A percentile compares a stretch with the other conserved stretches of the same genome.
phyloP scores from a whole-genome alignment of 345 rosid genomes.

The Syzygium aqueum region DNA sequence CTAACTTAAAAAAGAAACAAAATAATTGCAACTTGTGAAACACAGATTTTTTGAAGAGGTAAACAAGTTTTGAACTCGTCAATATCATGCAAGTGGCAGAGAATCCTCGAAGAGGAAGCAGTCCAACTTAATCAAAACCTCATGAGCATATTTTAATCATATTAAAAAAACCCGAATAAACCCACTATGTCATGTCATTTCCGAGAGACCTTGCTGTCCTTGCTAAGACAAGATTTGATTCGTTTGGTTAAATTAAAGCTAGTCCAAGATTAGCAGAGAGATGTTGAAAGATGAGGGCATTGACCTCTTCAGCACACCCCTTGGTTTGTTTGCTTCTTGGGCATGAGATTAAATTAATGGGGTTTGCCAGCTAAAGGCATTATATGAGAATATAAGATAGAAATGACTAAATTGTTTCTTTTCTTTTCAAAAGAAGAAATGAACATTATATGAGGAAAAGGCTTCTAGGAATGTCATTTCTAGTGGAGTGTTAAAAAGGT shows the following conservation, averaged over 20 bases:
- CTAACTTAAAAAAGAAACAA: background rate
- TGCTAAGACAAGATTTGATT: background rate
- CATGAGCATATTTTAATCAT: background rate
- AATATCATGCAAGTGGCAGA: background rate
- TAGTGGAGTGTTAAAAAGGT: background rate
- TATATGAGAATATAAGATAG: background rate
- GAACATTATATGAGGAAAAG: background rate
- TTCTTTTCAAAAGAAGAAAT: background rate
- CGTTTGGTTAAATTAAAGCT: background rate
- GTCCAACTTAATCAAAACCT: background rate
- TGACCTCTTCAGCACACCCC: background rate
- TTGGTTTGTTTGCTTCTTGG: background rate
- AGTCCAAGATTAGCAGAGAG: background rate
- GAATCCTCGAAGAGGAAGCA: background rate
- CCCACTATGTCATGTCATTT: background rate
- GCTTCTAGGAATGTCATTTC: constrained; percentile 9
- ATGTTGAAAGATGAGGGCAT: constrained; percentile 3
- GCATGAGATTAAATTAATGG: background rate
- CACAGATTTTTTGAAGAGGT: background rate
- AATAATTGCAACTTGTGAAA: background rate
- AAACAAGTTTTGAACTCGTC: background rate
- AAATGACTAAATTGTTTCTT: background rate
- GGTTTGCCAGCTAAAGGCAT: background rate
- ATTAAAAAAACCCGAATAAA: background rate
- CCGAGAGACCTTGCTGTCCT: background rate